Conservation (phyloP, 768 basidiomycete species). For the Leucocoprinus birnbaumii region DNA sequence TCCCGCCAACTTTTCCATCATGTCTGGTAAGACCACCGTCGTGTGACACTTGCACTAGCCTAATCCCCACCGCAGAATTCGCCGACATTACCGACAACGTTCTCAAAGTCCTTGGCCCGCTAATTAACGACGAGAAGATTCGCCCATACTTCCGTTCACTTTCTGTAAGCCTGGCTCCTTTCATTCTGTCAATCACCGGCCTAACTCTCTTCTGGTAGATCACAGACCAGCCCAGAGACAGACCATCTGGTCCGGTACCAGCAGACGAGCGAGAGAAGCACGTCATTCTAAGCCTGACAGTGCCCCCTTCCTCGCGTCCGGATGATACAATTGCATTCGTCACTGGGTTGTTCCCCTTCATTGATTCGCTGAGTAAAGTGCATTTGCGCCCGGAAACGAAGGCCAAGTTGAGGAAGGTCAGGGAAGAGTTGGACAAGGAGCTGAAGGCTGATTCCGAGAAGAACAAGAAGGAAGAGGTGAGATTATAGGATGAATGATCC, state of each 20-base stretch:
- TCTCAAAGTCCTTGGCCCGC: conserved; percentile 51
- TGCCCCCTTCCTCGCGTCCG: conserved; percentile 48
- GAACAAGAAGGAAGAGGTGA: conserved; percentile 71
- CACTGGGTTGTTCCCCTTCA: conserved; percentile 65
- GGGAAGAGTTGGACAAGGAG: conserved; percentile 68
- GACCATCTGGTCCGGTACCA: conserved; percentile 53
- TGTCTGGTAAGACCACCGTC: conserved; percentile 55
- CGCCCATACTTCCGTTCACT: conserved; percentile 83
- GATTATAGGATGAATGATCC: conserved; percentile 13
- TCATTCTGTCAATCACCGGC: background rate
- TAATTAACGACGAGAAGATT: conserved; percentile 63
- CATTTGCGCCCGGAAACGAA: conserved; percentile 80
- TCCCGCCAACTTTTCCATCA: conserved; percentile 62
- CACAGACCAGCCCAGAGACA: conserved; percentile 80
- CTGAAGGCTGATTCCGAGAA: conserved; percentile 65
- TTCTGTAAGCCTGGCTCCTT: conserved; percentile 38
- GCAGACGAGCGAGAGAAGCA: conserved; percentile 63
- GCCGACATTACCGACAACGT: conserved; percentile 82
- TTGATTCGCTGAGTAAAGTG: conserved; percentile 62
- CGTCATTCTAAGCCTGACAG: conserved; percentile 63
- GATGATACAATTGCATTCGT: conserved; percentile 58
- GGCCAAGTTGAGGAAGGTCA: conserved; percentile 66
- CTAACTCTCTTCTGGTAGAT: conserved; percentile 36
- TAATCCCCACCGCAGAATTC: conserved; percentile 50
- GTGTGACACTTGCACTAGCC: conserved; percentile 2